Evolutionary conservation across 306 rosid species (phyloP), one percentile per base, ranked within the genome.

Genomic region (Begonia masoniana): DNA sequence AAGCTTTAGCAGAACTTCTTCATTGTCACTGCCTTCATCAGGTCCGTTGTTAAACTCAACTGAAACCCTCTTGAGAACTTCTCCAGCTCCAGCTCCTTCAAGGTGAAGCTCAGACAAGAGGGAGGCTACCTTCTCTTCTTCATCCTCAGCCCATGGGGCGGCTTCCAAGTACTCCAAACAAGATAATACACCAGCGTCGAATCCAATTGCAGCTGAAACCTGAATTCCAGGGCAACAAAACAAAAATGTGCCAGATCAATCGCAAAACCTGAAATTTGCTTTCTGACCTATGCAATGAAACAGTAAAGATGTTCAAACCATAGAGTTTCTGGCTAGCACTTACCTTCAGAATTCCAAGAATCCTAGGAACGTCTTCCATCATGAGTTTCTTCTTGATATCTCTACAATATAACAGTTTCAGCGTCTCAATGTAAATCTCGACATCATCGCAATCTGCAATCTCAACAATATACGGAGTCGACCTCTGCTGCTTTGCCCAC

Each of bases 111-210:
- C 99, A 0, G 94, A 81, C 43, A 92, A 68, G 10, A 92, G 70
- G 0, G 96, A 73, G 6, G 99, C 96, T 75, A 86, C 99, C 62
- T 92, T 92, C 77, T 92, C 96, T 64, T 92, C 99, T 69, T 92
- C 99, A 57, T 92, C 99, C 78, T 92, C 99, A 0, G 84, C 88
- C 99, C 99, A 86, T 0, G 96, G 96, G 5, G 96, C 96, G 0
- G 99, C 99, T 76, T 92, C 99, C 70, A 92, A 68, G 74, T 86
- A 86, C 62, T 92, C 96, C 84, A 92, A 81, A 72, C 96, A 92
- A 47, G 99, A 86, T 51, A 92, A 70, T 69, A 92, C 94, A 51
- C 96, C 94, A 2, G 88, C 96, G 57, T 86, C 93, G 59, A 86
- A 86, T 19, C 95, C 96, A 63, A 86, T 83, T 11, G 96, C 99